phyloP scores from a whole-genome alignment of 805 yeast species.

The Candida germanica region DNA sequence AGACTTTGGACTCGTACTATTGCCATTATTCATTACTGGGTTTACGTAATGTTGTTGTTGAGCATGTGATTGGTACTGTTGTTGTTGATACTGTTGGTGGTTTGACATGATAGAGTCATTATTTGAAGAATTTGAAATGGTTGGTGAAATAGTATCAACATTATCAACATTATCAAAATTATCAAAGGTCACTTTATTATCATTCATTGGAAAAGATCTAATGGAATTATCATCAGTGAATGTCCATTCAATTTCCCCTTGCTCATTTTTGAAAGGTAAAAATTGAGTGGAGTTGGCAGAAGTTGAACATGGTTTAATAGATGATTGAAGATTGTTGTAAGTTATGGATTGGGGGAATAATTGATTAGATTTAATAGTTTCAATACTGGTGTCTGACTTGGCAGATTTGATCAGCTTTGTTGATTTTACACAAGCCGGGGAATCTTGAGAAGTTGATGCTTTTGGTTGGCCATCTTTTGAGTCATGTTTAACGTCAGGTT shows the following conservation, averaged over 20 bases:
- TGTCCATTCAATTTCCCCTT: slow-evolving; percentile 59
- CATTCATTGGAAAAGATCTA: slow-evolving; percentile 13
- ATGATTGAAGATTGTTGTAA: neutral
- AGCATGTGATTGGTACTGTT: too few species aligned
- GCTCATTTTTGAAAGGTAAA: slow-evolving; percentile 48
- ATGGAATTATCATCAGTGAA: slow-evolving; percentile 40
- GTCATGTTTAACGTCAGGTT: too few species aligned
- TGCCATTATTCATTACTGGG: slow-evolving; percentile 1
- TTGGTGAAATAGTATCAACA: slow-evolving; percentile 27
- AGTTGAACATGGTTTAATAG: slow-evolving; percentile 46
- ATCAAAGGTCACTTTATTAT: slow-evolving; percentile 8
- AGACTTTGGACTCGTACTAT: slow-evolving; percentile 33
- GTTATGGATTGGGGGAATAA: slow-evolving; percentile 7
- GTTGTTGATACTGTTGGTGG: neutral
- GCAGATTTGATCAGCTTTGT: neutral
- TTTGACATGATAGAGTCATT: slow-evolving; percentile 11
- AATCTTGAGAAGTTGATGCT: too few species aligned
- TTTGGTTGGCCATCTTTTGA: too few species aligned
- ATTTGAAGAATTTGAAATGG: slow-evolving; percentile 32
- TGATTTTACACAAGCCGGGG: too few species aligned
- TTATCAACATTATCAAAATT: too few species aligned
- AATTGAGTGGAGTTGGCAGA: slow-evolving; percentile 45
- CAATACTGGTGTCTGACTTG: neutral
- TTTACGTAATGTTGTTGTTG: neutral
- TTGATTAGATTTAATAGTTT: neutral